A percentile compares a stretch with the other conserved stretches of the same genome.
These are phyloP conservation scores for Biscogniauxia sp. DNA, from an alignment of 2,329 filamentous ascomycete species.

Conservation along the genomic window DNA sequence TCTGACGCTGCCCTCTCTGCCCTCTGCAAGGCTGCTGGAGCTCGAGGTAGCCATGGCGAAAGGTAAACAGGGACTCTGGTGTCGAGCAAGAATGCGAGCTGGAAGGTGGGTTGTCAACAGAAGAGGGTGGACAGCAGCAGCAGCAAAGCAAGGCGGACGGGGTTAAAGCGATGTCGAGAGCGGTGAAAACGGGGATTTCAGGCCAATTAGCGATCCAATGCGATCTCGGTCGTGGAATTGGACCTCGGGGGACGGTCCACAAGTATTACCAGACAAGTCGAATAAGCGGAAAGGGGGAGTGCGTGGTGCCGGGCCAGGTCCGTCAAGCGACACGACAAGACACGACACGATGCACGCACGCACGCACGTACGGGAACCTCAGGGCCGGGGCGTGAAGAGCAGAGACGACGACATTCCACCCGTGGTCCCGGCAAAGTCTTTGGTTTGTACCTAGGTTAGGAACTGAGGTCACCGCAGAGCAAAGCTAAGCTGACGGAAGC, in stretches of 20 bases:
- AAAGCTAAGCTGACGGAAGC: too few relatives aligned
- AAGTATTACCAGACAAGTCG: not conserved
- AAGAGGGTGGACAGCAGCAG: not conserved
- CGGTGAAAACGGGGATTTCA: not conserved
- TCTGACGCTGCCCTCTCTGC: not conserved
- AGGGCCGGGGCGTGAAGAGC: not conserved
- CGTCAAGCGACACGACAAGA: not conserved
- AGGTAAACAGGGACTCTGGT: not conserved
- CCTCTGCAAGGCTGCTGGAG: not conserved
- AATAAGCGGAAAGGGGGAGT: not conserved
- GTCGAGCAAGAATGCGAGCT: too few relatives aligned
- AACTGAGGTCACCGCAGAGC: too few relatives aligned
- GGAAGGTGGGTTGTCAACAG: not conserved
- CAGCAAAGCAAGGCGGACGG: not conserved
- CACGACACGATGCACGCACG: not conserved
- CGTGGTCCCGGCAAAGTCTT: not conserved
- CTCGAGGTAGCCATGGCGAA: slow-evolving; percentile 20
- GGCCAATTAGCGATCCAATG: not conserved
- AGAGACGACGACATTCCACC: not conserved
- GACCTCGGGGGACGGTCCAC: not conserved
- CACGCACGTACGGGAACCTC: too few relatives aligned
- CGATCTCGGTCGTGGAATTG: not conserved
- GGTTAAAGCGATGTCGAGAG: too few relatives aligned
- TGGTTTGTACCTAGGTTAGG: too few relatives aligned
- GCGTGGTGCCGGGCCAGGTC: not conserved